Conservation (phyloP, 257 asterid genomes). For the Nicotiana obtusifolia region DNA sequence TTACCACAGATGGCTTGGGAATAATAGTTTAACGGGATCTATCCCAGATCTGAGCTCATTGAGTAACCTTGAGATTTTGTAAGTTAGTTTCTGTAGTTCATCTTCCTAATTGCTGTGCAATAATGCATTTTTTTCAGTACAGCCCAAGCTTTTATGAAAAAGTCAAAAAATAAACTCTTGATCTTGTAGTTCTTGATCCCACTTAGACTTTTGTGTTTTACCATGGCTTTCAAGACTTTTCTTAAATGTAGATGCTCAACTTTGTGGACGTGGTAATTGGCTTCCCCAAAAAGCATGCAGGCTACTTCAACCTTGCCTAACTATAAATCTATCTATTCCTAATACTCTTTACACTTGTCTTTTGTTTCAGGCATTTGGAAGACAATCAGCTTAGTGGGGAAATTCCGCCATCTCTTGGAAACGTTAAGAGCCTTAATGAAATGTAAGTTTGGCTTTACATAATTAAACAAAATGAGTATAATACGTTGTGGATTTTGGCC, state of each 20-base stretch:
- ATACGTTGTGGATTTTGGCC: background rate
- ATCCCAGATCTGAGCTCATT: slow-evolving; percentile 71
- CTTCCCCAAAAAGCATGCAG: background rate
- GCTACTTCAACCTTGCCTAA: background rate
- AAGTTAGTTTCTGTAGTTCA: slow-evolving; percentile 31
- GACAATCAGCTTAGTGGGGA: slow-evolving; percentile 61
- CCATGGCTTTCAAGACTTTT: no score
- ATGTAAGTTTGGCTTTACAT: slow-evolving; percentile 50
- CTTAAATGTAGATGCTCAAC: no score
- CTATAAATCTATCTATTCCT: background rate
- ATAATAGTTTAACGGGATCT: slow-evolving; percentile 65
- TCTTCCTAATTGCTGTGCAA: background rate
- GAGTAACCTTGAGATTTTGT: slow-evolving; percentile 59
- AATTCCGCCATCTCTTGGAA: slow-evolving; percentile 64
- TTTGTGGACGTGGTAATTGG: background rate
- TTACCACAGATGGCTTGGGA: slow-evolving; percentile 63
- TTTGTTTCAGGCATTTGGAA: slow-evolving; percentile 66
- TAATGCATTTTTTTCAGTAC: background rate
- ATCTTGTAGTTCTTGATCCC: background rate
- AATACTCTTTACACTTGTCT: slow-evolving; percentile 1
- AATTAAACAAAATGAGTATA: background rate
- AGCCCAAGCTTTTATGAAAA: background rate
- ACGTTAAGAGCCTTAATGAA: slow-evolving; percentile 39
- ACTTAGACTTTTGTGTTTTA: background rate
- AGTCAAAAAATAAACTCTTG: background rate